Evolutionary conservation across 2,329 filamentous ascomycete species (phyloP), one percentile per base, ranked within the genome.

Genomic region (Bertia moriformis): DNA sequence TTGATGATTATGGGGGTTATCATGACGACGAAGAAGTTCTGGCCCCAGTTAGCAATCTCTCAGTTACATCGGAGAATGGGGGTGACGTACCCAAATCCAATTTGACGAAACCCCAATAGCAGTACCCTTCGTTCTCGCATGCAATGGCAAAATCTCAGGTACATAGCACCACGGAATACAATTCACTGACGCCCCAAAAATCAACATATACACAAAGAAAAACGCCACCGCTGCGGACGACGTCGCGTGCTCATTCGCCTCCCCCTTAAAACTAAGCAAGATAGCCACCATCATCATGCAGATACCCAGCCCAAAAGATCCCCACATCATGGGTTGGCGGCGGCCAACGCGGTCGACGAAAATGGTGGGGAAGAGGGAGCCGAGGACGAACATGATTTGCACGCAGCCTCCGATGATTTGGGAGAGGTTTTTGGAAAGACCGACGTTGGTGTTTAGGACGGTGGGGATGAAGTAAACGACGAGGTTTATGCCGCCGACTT

Each of bases 401-500:
- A 48, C 42, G 29, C 43, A 46, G 7, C 49, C 48, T 2, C 43
- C 50, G 3, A 51, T 37, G 14, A 52, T 36, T 10, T 40, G 43
- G 3, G 47, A 39, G 10, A 46, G 38, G 4, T 42, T 40, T 19
- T 42, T 32, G 7, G 39, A 32, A 7, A 35, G 32, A 18, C 32
- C 32, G 15, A 35, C 32, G 32, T 35, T 35, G 15, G 7, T 35
- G 10, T 35, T 10, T 5, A 18, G 22, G n/a, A 39, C 38, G 18
- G 18, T 27, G 19, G 36, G 19, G 15, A 19, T 27, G 38, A 17
- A 30, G 38, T 39, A 20, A 48, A 60, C 51, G 5, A 54, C 46
- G 2, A 53, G 41, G 53, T 61, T 61, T 40, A 61, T 57, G 2
- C 59, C 58, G 17, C 50, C 49, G 46, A 60, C 54, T 43, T 64